Conservation (phyloP, 768 basidiomycete species). For the Amanita brunnescens region DNA sequence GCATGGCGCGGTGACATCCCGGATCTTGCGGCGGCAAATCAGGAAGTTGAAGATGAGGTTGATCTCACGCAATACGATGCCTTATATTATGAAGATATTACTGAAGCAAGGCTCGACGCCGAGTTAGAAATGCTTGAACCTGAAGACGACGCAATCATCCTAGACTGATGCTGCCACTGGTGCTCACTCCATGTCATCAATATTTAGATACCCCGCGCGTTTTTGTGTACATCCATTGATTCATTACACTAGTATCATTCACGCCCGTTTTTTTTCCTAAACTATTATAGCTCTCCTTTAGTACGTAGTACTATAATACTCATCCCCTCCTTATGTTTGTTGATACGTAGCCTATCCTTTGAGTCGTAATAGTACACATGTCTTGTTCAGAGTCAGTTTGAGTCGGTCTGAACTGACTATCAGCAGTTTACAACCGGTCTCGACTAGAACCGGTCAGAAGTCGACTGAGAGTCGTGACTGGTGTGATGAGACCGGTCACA, state of each 20-base stretch:
- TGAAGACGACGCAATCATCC: not conserved
- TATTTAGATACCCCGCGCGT: too few relatives aligned
- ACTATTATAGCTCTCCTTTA: too few relatives aligned
- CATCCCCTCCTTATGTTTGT: not conserved
- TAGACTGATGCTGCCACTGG: not conserved
- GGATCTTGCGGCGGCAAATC: not conserved
- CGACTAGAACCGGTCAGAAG: not conserved
- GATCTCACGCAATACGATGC: not conserved
- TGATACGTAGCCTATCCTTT: not conserved
- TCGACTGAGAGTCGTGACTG: not conserved
- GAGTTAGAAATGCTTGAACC: not conserved
- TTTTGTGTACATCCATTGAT: too few relatives aligned
- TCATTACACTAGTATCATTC: too few relatives aligned
- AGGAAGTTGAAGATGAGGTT: not conserved
- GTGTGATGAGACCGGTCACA: not conserved
- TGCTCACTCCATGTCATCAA: too few relatives aligned
- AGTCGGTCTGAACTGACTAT: not conserved
- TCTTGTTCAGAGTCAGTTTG: not conserved
- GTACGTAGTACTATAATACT: not conserved
- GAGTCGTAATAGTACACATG: not conserved
- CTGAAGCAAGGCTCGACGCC: not conserved
- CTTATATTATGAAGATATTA: not conserved
- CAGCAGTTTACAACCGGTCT: not conserved
- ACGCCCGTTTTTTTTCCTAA: too few relatives aligned
- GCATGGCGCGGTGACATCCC: not conserved